Evolutionary conservation across 1,284 basidiomycete genomes (phyloP).

Genomic region (Leucocoprinus gongylophorus): DNA sequence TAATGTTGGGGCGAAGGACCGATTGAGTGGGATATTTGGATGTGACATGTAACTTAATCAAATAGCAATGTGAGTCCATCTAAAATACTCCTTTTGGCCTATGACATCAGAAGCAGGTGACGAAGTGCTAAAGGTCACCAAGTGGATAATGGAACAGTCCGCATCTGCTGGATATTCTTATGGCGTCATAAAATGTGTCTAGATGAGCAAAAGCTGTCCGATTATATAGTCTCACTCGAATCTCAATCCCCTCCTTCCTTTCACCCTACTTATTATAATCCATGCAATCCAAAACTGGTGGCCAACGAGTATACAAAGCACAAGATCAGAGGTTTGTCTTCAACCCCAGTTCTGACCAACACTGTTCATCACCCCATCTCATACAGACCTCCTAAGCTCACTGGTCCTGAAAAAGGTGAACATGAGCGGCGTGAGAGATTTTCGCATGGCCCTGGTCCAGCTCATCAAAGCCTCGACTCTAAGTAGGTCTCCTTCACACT

Average conservation of each 20-base stretch:
- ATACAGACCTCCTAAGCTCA: slow-evolving; percentile 19
- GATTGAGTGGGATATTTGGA: too few relatives aligned
- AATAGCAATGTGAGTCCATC: too few relatives aligned
- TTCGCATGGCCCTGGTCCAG: slow-evolving; percentile 15
- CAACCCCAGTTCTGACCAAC: not conserved
- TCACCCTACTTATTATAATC: not conserved
- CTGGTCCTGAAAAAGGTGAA: slow-evolving; percentile 22
- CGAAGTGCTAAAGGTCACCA: too few relatives aligned
- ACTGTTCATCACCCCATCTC: slow-evolving; percentile 8
- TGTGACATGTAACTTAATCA: too few relatives aligned
- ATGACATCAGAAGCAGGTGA: too few relatives aligned
- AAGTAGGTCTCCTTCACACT: slow-evolving; percentile 25
- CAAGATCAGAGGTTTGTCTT: slow-evolving; percentile 35
- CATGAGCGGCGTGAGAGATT: slow-evolving; percentile 1
- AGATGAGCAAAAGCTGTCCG: not conserved
- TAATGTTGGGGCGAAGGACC: too few relatives aligned
- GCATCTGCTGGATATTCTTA: too few relatives aligned
- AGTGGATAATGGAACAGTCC: too few relatives aligned
- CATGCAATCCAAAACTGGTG: slow-evolving; percentile 42
- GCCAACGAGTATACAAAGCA: slow-evolving; percentile 36
- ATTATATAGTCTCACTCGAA: not conserved
- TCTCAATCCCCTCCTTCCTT: not conserved
- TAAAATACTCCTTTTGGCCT: too few relatives aligned
- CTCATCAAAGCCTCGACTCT: slow-evolving; percentile 34
- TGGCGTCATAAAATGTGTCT: not conserved